These are phyloP conservation scores for Vicia villosa DNA, from an alignment of 306 rosid species.

Conservation along the genomic window DNA sequence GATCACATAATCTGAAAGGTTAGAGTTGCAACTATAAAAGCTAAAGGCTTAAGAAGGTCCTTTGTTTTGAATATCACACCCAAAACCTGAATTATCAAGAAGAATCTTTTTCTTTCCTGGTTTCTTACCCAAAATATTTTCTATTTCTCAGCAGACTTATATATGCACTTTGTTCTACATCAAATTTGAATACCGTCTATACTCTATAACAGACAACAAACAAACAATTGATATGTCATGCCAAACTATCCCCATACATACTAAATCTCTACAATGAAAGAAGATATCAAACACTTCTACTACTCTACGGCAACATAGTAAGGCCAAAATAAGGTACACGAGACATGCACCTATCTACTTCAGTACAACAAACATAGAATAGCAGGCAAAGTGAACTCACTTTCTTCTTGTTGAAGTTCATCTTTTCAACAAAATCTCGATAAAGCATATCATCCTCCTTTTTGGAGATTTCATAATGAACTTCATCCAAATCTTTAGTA, in stretches of 20 bases:
- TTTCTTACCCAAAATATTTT: conserved; percentile 1
- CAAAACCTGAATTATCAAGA: neutral
- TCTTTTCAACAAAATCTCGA: conserved; percentile 74
- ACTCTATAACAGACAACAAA: conserved; percentile 16
- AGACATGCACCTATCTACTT: neutral
- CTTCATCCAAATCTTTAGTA: conserved; percentile 87
- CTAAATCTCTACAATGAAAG: neutral
- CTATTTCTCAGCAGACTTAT: neutral
- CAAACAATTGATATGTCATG: conserved; percentile 18
- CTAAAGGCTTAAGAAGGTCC: neutral
- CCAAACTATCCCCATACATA: neutral
- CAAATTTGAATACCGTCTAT: neutral
- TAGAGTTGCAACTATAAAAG: neutral
- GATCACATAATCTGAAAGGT: neutral
- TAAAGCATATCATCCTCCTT: conserved; percentile 90
- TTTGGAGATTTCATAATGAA: conserved; percentile 85
- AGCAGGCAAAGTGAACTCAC: conserved; percentile 51
- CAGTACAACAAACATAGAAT: neutral
- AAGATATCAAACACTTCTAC: conserved; percentile 7
- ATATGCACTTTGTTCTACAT: neutral
- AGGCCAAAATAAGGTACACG: conserved; percentile 1
- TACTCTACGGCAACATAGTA: too few species aligned
- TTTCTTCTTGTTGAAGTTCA: conserved; percentile 91
- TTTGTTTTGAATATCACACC: neutral
- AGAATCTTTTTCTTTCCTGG: neutral